Evolutionary conservation across 768 basidiomycete species (phyloP), one percentile per base, ranked within the genome.

Genomic region (Mycena galericulata): DNA sequence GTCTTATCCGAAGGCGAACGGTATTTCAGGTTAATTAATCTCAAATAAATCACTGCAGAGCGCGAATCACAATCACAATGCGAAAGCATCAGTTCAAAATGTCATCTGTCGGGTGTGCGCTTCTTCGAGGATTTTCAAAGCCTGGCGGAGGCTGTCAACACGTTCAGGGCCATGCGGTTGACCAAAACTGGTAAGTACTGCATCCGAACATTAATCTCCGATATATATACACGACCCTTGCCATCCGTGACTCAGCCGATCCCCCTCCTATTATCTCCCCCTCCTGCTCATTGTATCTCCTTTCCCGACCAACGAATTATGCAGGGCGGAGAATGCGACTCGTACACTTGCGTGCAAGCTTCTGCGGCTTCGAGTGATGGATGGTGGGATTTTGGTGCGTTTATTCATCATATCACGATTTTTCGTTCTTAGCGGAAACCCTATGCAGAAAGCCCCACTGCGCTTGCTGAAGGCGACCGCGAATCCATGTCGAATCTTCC

Each of bases 21-120:
- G 26, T 34, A 15, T 30, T 14, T 20, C 20, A 32, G 6, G 18
- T 30, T 38, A 22, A 60, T 60, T 49, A 50, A 50, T 50, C 59
- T n/a, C n/a, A n/a, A n/a, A n/a, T n/a, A n/a, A n/a, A 30, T 46
- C 41, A 36, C 20, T 36, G 6, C 34, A 36, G 4, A 2, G 2
- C 32, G 18, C 29, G 32, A 34, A n/a, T 17, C 24, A 15, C 10
- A n/a, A n/a, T n/a, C n/a, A n/a, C 47, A 18, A 12, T n/a, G 36
- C 49, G n/a, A 17, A 20, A 15, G 45, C 53, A 60, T 60, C 58
- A 38, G 4, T 49, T 34, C 14, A 60, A 24, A 45, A 8, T 32
- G 18, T 62, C 60, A 62, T 36, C 49, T 51, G 60, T 62, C 60
- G 24, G 56, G 56, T 4, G 40, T 20, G 14, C 43, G 3, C 18